Percentiles rank a stretch among this genome's conserved stretches.
Conservation (phyloP, 495 filamentous ascomycete genomes). For the Tricharina praecox region DNA sequence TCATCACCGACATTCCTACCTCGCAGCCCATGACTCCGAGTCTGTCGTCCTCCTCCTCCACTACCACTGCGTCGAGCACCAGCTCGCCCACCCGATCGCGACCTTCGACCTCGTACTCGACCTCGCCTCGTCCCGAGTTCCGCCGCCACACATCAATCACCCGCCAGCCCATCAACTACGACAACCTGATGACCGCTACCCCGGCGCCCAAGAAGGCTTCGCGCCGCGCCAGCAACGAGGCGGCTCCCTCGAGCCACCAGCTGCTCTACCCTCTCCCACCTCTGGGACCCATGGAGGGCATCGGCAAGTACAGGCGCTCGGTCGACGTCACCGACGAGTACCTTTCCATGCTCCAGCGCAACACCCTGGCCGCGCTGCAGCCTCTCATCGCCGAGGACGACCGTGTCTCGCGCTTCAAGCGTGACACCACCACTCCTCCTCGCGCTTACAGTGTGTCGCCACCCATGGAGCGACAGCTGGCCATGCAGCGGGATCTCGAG, state of each 20-base stretch:
- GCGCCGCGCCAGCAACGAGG: constrained; percentile 2
- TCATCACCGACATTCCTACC: not conserved
- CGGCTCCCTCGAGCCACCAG: constrained; percentile 11
- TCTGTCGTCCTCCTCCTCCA: constrained; percentile 20
- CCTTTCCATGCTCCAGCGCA: constrained; percentile 15
- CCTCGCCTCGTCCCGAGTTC: constrained; percentile 22
- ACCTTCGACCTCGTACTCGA: constrained; percentile 21
- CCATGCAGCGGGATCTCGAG: constrained; percentile 1
- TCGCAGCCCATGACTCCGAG: constrained; percentile 20
- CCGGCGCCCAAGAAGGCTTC: constrained; percentile 16
- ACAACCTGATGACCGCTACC: constrained; percentile 16
- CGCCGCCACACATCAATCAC: constrained; percentile 23
- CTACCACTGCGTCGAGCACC: constrained; percentile 6
- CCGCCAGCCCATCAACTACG: constrained; percentile 22
- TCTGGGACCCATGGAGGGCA: constrained; percentile 24
- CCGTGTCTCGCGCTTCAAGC: constrained; percentile 6
- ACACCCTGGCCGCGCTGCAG: constrained; percentile 22
- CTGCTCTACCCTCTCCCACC: constrained; percentile 23
- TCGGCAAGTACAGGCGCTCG: constrained; percentile 23
- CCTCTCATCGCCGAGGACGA: constrained; percentile 16
- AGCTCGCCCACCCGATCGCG: constrained; percentile 21
- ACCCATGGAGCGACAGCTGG: constrained; percentile 9
- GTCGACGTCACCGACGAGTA: constrained; percentile 25
- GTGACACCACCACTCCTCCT: constrained; percentile 24
- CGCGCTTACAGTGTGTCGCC: constrained; percentile 21